Evolutionary conservation across 176 grass and related monocot species (phyloP).

Genomic region (Ensete ventricosum): DNA sequence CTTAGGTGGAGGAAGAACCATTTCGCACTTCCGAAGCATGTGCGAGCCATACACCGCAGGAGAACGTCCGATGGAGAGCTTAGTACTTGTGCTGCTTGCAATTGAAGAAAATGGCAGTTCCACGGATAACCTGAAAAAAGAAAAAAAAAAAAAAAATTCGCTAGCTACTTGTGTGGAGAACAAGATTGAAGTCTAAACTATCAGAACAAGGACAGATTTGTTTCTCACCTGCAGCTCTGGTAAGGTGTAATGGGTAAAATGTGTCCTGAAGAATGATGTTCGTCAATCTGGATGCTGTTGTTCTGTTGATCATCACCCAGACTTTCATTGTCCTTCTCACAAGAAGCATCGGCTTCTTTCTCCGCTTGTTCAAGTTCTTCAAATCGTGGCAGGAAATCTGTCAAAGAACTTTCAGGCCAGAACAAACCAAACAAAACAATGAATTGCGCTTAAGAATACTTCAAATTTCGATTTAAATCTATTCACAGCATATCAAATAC

Average conservation of each 20-base stretch:
- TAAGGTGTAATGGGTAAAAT: constrained; percentile 67
- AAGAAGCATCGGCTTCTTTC: constrained; percentile 30
- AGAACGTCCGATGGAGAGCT: constrained; percentile 39
- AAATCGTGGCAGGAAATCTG: constrained; percentile 24
- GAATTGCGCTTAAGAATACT: constrained; percentile 6
- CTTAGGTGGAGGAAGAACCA: constrained; percentile 19
- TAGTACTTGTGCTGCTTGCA: constrained; percentile 56
- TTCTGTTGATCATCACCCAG: constrained; percentile 49
- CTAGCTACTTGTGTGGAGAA: neutral
- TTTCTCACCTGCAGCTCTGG: constrained; percentile 51
- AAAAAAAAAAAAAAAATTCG: constrained; percentile 11
- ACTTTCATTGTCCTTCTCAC: constrained; percentile 48
- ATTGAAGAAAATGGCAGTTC: constrained; percentile 66
- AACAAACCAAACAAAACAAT: neutral
- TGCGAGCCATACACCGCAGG: constrained; percentile 39
- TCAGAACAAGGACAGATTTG: neutral
- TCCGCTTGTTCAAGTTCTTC: constrained; percentile 55
- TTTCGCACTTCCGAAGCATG: constrained; percentile 21
- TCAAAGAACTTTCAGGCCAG: neutral
- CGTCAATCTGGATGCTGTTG: constrained; percentile 28
- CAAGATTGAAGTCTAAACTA: neutral
- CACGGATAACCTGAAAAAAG: constrained; percentile 32
- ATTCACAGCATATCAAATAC: neutral
- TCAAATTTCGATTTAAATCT: neutral
- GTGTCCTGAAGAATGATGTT: constrained; percentile 37